Conservation (phyloP, 139 green algal species). For the Helicosporidium sp. region DNA sequence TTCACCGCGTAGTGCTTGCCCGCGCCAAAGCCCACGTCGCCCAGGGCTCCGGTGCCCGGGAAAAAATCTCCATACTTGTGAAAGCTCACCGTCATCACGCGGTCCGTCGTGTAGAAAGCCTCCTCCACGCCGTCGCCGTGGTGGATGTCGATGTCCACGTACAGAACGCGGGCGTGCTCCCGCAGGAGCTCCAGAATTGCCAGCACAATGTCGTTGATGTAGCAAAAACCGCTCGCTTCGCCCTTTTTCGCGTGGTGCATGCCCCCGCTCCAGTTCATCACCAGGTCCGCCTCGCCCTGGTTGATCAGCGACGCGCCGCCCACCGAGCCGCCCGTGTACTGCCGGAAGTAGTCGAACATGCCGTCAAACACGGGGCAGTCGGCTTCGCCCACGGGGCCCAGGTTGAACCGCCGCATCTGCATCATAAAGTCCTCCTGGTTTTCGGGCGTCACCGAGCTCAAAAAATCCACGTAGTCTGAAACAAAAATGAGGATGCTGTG, state of each 20-base stretch:
- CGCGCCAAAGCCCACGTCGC: conserved; percentile 48
- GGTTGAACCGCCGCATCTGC: conserved; percentile 86
- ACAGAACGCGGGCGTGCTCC: conserved; percentile 30
- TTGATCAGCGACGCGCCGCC: conserved; percentile 76
- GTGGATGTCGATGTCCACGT: conserved; percentile 61
- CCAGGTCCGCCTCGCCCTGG: conserved; percentile 55
- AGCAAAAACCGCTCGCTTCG: conserved; percentile 76
- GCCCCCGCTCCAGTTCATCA: conserved; percentile 91
- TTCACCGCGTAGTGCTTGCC: conserved; percentile 85
- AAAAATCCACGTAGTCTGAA: conserved; percentile 92
- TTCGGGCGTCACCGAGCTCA: conserved; percentile 76
- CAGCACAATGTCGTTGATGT: conserved; percentile 98
- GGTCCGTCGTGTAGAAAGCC: conserved; percentile 93
- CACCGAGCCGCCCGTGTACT: conserved; percentile 66
- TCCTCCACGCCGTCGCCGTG: conserved; percentile 97
- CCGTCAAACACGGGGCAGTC: conserved; percentile 96
- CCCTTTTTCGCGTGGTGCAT: conserved; percentile 94
- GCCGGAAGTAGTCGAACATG: conserved; percentile 86
- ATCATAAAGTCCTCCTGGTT: conserved; percentile 82
- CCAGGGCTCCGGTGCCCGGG: conserved; percentile 70
- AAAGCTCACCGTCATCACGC: conserved; percentile 84
- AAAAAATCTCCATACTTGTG: conserved; percentile 98
- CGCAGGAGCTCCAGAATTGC: conserved; percentile 90
- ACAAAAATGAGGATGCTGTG: too few relatives aligned
- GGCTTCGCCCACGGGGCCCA: conserved; percentile 70